Base-by-base conservation (phyloP, 179 eudicot species). In the Actinidia arguta region DNA sequence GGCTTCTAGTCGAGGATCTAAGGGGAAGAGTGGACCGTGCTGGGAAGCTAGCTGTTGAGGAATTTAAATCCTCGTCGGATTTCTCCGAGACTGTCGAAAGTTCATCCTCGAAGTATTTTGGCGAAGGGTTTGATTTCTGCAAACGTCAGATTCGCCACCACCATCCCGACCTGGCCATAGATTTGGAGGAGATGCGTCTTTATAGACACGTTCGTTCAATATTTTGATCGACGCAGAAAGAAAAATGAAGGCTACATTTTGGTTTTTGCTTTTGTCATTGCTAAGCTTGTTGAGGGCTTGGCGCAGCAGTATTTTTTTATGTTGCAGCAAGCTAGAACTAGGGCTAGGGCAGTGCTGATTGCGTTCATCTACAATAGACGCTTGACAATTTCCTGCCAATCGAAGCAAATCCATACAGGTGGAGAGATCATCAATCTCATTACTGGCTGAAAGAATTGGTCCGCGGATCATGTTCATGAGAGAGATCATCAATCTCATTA, bases 351-450 rank as follows among this genome's bases (percentile, higher is more conserved):
- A 73, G 85, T 85, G 6, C 75, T 85, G 17, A 66, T 81, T 22
- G 20, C 85, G 24, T 75, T 85, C 84, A 81, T 89, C 20, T 89
- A 85, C 74, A 82, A 83, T 6, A 89, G 85, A 83, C 80, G 87
- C 7, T 61, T 87, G 58, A 83, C 67, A 52, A 84, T 95, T 39
- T 95, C 99, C 0, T 76, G 93, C 52, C 90, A 84, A 18, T 91
- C 99, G 47, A 94, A 89, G 83, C 91, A 90, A 76, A 94, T 89
- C 4, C 93, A 92, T 3, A 87, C 95, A 0, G 88, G 93, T 76
- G 99, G 98, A 76, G 99, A 96, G 83, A 94, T 96, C 64, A 93
- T 93, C 48, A 96, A 96, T 89, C 61, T 92, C 20, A 91, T 96
- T 95, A 80, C 95, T 4, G 94, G 97, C 99, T 17, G 92, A 94